These are phyloP conservation scores for Lipomyces yamanashiensis DNA, from an alignment of 805 yeast species.

Conservation along the genomic window DNA sequence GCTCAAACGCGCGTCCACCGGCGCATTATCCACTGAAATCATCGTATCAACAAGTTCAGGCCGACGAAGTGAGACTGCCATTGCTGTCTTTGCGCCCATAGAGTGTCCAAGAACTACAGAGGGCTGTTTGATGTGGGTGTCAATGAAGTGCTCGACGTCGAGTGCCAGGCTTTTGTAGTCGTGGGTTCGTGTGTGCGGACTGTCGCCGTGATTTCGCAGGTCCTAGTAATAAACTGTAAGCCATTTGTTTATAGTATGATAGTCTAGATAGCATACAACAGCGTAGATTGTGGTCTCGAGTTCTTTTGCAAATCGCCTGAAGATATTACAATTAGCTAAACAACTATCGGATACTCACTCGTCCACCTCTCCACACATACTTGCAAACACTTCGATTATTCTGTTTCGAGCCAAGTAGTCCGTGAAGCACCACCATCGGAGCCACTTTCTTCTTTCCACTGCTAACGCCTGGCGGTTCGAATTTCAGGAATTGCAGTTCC, in stretches of 20 bases:
- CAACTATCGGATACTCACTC: constrained; percentile 39
- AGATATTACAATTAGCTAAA: constrained; percentile 44
- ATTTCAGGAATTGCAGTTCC: constrained; percentile 52
- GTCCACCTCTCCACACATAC: too few relatives aligned
- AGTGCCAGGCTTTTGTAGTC: constrained; percentile 82
- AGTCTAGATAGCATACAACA: constrained; percentile 31
- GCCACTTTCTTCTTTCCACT: constrained; percentile 29
- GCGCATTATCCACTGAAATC: constrained; percentile 88
- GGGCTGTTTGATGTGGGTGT: constrained; percentile 48
- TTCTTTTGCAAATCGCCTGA: constrained; percentile 45
- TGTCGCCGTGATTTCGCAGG: constrained; percentile 88
- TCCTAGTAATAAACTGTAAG: constrained; percentile 48
- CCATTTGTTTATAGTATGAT: neutral
- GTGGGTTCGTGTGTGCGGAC: constrained; percentile 74
- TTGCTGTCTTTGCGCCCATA: constrained; percentile 88
- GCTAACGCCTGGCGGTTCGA: constrained; percentile 41
- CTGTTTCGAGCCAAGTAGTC: constrained; percentile 81
- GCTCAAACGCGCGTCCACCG: constrained; percentile 65
- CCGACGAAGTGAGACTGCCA: constrained; percentile 76
- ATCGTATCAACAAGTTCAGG: constrained; percentile 66
- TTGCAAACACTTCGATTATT: constrained; percentile 83
- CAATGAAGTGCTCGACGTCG: constrained; percentile 78
- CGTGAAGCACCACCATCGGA: constrained; percentile 84
- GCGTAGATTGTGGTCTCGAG: constrained; percentile 46
- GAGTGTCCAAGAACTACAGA: constrained; percentile 51